Evolutionary conservation across 2,329 filamentous ascomycete species (phyloP), one percentile per base, ranked within the genome.

Genomic region (Venturia aucupariae): DNA sequence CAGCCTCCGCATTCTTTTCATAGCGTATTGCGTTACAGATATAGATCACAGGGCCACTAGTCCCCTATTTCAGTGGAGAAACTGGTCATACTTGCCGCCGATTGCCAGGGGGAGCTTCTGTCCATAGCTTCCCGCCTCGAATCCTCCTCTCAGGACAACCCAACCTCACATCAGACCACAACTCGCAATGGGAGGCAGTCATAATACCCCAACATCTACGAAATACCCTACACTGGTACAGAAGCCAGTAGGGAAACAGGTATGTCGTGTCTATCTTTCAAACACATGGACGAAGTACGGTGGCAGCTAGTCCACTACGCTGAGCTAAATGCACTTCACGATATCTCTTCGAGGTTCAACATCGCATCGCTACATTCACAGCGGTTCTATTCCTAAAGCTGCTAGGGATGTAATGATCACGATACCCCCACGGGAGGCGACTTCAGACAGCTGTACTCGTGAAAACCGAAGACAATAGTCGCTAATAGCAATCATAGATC

Each of bases 231-330:
- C 79, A 69, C 75, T 82, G 60, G 78, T 79, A 42, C 71, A 77
- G 64, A 75, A 77, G 65, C 84, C 84, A 24, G 82, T 85, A 66
- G 91, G 90, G 68, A 89, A 94, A 77, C 86, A 89, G 67, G 66
- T 69, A 63, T 38, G 22, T 41, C 42, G 19, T 13, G 15, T 19
- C 15, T 15, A 19, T 19, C 41, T 19, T 17, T 19, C 15, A 2
- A n/a, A 22, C 24, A n/a, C n/a, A n/a, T 46, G 17, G n/a, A 22
- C n/a, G 44, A 24, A 22, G n/a, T 24, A 22, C 5, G 19, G 44
- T 24, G 2, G 44, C n/a, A 22, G 44, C 19, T 19, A n/a, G 44
- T 24, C 19, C 19, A 24, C 6, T 24, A 22, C 44, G 44, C 39
- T 3, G 3, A 46, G 44, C 19, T 46, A 19, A 38, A 38, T 38